A percentile compares a stretch with the other conserved stretches of the same genome.
Conservation (phyloP, 257 asterid species). For the Nyctanthes arbortristis region DNA sequence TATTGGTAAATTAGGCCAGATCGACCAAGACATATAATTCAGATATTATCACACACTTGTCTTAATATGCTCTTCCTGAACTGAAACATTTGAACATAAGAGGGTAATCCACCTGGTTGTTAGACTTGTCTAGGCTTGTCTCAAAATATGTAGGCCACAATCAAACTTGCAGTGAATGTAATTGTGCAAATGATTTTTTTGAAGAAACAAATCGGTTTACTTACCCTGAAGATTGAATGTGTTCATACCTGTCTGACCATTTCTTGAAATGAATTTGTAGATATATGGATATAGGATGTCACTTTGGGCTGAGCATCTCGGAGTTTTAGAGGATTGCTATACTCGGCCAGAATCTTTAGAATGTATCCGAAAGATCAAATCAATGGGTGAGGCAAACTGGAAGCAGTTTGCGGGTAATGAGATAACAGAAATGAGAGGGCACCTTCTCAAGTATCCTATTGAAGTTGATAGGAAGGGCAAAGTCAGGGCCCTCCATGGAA, state of each 20-base stretch:
- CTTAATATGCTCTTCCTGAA: background rate
- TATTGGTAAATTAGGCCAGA: background rate
- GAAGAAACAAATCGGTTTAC: background rate
- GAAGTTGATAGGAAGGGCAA: conserved; percentile 78
- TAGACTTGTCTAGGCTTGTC: too few relatives aligned
- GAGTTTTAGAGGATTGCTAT: conserved; percentile 79
- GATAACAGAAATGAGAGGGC: conserved; percentile 83
- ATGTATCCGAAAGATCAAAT: conserved; percentile 72
- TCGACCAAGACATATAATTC: background rate
- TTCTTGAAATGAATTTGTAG: conserved; percentile 41
- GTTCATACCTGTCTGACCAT: too few relatives aligned
- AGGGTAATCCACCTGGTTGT: background rate
- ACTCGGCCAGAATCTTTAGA: conserved; percentile 80
- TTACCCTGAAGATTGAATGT: background rate
- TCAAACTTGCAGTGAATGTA: too few relatives aligned
- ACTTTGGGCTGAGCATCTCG: conserved; percentile 97
- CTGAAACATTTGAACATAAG: background rate
- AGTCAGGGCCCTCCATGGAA: conserved; percentile 72
- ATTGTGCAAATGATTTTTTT: background rate
- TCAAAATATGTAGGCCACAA: background rate
- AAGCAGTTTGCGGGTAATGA: conserved; percentile 63
- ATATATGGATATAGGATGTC: conserved; percentile 94
- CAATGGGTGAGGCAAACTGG: conserved; percentile 89
- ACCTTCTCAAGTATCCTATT: conserved; percentile 88
- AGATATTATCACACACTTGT: too few relatives aligned